Conservation (phyloP, 1,284 basidiomycete genomes). For the Ceratobasidium sp. region DNA sequence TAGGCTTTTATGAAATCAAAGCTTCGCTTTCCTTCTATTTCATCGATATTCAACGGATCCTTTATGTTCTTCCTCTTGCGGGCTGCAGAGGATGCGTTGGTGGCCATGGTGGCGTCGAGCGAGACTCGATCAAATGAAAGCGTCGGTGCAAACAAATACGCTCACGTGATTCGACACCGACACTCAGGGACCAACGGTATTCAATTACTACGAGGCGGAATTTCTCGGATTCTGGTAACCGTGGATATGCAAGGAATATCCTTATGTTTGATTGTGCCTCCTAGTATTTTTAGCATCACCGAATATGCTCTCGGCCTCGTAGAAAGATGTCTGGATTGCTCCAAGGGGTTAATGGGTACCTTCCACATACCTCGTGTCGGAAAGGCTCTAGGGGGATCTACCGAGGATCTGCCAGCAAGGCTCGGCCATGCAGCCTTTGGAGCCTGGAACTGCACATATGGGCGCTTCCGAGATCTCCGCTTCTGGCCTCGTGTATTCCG, state of each 20-base stretch:
- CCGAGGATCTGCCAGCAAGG: not conserved
- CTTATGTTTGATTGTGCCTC: too few species aligned
- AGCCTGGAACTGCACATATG: not conserved
- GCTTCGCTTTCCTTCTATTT: slow-evolving; percentile 7
- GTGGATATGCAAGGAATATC: too few species aligned
- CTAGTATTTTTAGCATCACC: too few species aligned
- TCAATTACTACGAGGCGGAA: not conserved
- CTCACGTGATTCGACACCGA: not conserved
- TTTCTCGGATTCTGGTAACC: not conserved
- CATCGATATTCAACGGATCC: not conserved
- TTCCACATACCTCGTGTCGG: not conserved
- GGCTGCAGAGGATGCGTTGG: not conserved
- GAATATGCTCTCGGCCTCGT: too few species aligned
- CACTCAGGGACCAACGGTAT: not conserved
- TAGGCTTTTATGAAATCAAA: not conserved
- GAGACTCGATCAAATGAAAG: not conserved
- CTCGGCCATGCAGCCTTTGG: not conserved
- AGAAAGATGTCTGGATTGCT: not conserved
- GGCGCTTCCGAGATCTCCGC: not conserved
- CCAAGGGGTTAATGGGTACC: not conserved
- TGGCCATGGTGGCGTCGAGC: slow-evolving; percentile 8
- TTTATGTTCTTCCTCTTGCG: slow-evolving; percentile 28
- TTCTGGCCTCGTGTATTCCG: not conserved
- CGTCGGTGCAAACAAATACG: slow-evolving; percentile 10
- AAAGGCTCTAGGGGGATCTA: not conserved